These are phyloP conservation scores for Populus alba DNA, from an alignment of 345 rosid species.

Conservation along the genomic window DNA sequence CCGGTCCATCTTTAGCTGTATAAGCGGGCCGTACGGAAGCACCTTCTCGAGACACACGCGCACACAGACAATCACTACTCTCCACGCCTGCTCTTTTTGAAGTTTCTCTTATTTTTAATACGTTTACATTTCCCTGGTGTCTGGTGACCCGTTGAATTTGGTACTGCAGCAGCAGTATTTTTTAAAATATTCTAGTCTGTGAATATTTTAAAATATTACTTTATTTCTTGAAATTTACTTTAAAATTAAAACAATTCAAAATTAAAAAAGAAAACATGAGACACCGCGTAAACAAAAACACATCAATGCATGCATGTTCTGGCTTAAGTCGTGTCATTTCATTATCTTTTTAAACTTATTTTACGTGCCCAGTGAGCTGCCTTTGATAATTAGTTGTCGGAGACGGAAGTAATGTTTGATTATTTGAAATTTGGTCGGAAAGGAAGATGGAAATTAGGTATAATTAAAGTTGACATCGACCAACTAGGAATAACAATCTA, in stretches of 20 bases:
- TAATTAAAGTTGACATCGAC: neutral
- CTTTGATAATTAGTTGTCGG: neutral
- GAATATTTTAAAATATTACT: too few relatives aligned
- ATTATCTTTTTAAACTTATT: neutral
- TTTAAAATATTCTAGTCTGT: too few relatives aligned
- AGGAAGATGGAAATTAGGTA: conserved; percentile 13
- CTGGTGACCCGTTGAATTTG: too few relatives aligned
- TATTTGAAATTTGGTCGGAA: conserved; percentile 1
- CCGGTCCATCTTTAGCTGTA: conserved; percentile 32
- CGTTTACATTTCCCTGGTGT: neutral
- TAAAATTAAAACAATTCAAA: too few relatives aligned
- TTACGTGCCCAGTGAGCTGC: neutral
- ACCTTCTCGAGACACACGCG: conserved; percentile 54
- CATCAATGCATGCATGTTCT: neutral
- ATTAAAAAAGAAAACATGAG: too few relatives aligned
- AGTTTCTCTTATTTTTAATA: neutral
- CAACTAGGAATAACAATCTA: neutral
- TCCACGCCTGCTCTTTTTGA: conserved; percentile 7
- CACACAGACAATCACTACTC: conserved; percentile 27
- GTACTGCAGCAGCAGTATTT: too few relatives aligned
- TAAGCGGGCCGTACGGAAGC: conserved; percentile 24
- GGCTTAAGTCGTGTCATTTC: conserved; percentile 13
- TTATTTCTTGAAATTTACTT: too few relatives aligned
- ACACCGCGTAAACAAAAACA: neutral
- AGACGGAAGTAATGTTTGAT: neutral